Conservation (phyloP, 257 asterid species). For the Nyctanthes arbortristis region DNA sequence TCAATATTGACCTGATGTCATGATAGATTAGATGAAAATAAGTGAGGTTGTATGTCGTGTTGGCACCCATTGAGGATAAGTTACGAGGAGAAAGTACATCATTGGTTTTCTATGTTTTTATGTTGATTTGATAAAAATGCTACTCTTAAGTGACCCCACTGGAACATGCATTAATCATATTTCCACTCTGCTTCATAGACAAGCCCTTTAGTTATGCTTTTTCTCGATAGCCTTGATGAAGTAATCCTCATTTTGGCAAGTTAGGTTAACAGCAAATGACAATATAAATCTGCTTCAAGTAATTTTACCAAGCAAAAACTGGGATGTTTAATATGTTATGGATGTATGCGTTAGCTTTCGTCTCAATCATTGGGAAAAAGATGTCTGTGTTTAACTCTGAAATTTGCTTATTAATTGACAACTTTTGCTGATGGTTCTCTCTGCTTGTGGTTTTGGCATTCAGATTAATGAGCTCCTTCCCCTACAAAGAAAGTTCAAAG, state of each 20-base stretch:
- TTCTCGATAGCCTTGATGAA: not conserved
- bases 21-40: not conserved
- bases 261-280: not conserved
- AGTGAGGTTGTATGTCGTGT: not conserved
- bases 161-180: not conserved
- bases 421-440: slow-evolving; percentile 11
- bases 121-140: not conserved
- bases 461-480: slow-evolving; percentile 92
- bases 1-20: not conserved
- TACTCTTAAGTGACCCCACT: not conserved
- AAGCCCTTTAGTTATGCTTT: not conserved
- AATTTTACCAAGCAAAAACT: not conserved
- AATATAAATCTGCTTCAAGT: not conserved
- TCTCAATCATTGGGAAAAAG: not conserved
- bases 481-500: slow-evolving; percentile 75
- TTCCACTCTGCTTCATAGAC: not conserved
- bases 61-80: not conserved
- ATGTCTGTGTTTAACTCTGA: not conserved
- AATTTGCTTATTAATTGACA: slow-evolving; percentile 1
- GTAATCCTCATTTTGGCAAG: not conserved
- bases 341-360: not conserved
- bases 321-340: not conserved
- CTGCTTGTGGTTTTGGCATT: slow-evolving; percentile 27
- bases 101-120: too few relatives aligned
- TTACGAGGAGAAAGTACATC: not conserved